A percentile compares a stretch with the other conserved stretches of the same genome.
Conservation (phyloP, 2,329 filamentous ascomycete species). For the Colletotrichum endophyticum region DNA sequence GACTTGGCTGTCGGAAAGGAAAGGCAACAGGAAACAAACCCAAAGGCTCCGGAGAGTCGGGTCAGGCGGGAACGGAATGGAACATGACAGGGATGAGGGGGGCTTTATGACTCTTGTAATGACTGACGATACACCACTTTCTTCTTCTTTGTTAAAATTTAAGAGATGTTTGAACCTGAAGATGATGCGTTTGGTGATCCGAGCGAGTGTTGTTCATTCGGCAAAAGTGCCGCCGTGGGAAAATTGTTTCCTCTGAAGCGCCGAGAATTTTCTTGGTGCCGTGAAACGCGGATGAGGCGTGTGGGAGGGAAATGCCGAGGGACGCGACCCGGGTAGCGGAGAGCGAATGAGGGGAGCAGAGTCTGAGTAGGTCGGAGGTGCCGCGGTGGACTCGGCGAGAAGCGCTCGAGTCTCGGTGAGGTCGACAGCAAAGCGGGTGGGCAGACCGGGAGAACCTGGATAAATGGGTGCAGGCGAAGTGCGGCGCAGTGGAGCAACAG, state of each 20-base stretch:
- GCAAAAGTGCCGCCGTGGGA: not conserved
- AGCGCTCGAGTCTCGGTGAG: not conserved
- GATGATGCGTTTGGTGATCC: not conserved
- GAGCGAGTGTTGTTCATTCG: not conserved
- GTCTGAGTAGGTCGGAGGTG: not conserved
- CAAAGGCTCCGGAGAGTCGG: not conserved
- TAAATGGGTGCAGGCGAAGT: not conserved
- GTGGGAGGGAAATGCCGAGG: not conserved
- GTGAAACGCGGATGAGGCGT: not conserved
- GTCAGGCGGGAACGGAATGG: not conserved
- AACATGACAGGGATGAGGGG: not conserved
- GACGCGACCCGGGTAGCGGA: conserved; percentile 2
- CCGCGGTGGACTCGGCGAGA: conserved; percentile 2
- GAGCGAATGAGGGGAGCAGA: not conserved
- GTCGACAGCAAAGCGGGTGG: not conserved
- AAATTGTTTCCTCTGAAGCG: not conserved
- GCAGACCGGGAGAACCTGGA: not conserved
- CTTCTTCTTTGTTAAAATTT: not conserved
- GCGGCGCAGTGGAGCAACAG: not conserved
- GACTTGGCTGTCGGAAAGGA: conserved; percentile 14
- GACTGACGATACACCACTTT: conserved; percentile 13
- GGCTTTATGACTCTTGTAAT: conserved; percentile 14
- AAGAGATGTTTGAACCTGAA: not conserved
- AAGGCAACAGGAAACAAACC: not conserved
- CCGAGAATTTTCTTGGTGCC: not conserved